These are phyloP conservation scores for Drosera capensis DNA, from an alignment of 148 eudicot genomes.

Conservation along the genomic window DNA sequence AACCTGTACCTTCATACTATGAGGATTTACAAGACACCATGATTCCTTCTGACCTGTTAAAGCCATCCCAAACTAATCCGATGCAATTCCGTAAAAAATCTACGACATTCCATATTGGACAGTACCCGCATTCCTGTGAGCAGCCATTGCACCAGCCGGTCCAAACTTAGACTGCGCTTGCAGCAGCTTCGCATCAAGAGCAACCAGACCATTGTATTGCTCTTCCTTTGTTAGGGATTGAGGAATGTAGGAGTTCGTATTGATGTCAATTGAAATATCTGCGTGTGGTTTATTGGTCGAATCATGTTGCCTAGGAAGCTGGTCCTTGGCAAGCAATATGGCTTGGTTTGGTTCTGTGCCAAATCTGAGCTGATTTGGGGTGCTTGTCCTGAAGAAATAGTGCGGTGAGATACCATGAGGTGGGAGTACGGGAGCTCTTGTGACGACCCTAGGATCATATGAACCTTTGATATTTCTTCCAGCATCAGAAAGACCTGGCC, in stretches of 20 bases:
- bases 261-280: constrained; percentile 27
- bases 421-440: constrained; percentile 3
- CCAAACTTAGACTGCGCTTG: constrained; percentile 72
- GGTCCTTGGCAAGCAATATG: constrained; percentile 18
- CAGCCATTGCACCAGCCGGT: constrained; percentile 43
- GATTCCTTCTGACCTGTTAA: too few relatives aligned
- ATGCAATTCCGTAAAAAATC: too few relatives aligned
- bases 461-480: constrained; percentile 1
- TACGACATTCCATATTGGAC: constrained; percentile 52
- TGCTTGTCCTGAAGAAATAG: constrained; percentile 5
- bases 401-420: constrained; percentile 5
- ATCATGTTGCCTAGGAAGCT: constrained; percentile 5
- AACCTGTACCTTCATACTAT: too few relatives aligned
- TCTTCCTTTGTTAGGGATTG: constrained; percentile 19
- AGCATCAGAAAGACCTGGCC: constrained; percentile 1
- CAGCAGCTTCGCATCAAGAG: constrained; percentile 55
- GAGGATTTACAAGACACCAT: too few relatives aligned
- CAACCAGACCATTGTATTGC: constrained; percentile 36
- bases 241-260: constrained; percentile 31
- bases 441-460: constrained; percentile 4
- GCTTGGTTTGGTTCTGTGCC: constrained; percentile 10
- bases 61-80: too few relatives aligned
- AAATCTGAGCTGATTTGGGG: constrained; percentile 17
- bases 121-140: constrained; percentile 65
- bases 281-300: constrained; percentile 1